Conservation (phyloP, 75 land plant genomes). For the Sequoia sempervirens region DNA sequence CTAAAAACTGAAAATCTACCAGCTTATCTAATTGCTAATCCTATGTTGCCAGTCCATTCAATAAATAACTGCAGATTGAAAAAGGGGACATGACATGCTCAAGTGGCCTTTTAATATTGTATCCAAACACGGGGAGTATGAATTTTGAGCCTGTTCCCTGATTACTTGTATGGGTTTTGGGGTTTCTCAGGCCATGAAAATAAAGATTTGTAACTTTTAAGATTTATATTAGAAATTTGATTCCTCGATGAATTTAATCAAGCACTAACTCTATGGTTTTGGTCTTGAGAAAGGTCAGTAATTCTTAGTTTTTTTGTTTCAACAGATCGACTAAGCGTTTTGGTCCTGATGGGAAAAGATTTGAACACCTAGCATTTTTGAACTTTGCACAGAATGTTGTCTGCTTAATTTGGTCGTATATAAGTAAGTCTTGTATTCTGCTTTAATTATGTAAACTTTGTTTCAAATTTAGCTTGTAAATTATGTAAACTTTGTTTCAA, state of each 20-base stretch:
- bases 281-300: background rate
- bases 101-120: no score
- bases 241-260: background rate
- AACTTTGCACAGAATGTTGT: conserved; percentile 88
- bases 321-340: conserved; percentile 90
- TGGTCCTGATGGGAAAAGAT: conserved; percentile 74
- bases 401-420: conserved; percentile 83
- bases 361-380: conserved; percentile 86
- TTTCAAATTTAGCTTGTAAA: background rate
- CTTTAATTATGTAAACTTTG: background rate
- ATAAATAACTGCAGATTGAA: no score
- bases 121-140: no score
- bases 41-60: no score
- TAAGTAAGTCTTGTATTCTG: conserved; percentile 56
- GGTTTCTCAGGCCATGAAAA: background rate
- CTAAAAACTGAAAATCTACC: no score
- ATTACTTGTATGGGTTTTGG: background rate
- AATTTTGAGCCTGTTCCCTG: no score
- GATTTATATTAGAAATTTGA: background rate
- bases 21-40: no score
- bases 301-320: background rate
- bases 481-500: background rate
- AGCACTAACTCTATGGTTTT: background rate
- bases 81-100: no score
- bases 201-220: background rate